Evolutionary conservation across 192 early-diverging fungal genomes (phyloP).

Genomic region (Coemansia sp.): DNA sequence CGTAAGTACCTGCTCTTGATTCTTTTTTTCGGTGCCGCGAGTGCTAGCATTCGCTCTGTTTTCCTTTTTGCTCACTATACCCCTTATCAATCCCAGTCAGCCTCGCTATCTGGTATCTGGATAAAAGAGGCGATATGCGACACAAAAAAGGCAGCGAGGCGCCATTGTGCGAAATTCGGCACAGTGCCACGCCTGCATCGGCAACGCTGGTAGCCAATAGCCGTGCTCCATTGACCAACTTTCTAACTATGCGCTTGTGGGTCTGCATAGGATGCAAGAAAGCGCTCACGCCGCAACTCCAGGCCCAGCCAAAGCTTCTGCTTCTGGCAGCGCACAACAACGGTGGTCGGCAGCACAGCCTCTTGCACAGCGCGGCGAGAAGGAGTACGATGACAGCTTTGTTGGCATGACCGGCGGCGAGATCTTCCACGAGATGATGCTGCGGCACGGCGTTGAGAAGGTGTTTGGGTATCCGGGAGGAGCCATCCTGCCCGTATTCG

Average conservation of each 20-base stretch:
- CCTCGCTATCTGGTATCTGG: neutral
- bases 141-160: neutral
- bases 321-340: constrained; percentile 15
- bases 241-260: neutral
- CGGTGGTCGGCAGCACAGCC: constrained; percentile 19
- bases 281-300: constrained; percentile 28
- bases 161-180: neutral
- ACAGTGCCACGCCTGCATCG: constrained; percentile 1
- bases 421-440: constrained; percentile 99
- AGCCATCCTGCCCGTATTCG: constrained; percentile 97
- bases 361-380: constrained; percentile 27
- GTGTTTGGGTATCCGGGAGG: constrained; percentile 99
- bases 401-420: constrained; percentile 96
- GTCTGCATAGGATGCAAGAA: constrained; percentile 27
- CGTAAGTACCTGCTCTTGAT: constrained; percentile 28
- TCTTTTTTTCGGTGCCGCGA: neutral
- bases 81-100: neutral
- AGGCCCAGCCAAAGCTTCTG: too few relatives aligned
- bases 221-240: neutral
- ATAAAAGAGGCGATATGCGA: too few relatives aligned
- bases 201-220: constrained; percentile 6
- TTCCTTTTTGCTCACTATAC: neutral
- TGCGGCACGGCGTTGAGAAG: constrained; percentile 86
- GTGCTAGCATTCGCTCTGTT: neutral
- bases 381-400: constrained; percentile 74